Base-by-base conservation (phyloP, 345 rosid genomes). In the Camelina hispida region DNA sequence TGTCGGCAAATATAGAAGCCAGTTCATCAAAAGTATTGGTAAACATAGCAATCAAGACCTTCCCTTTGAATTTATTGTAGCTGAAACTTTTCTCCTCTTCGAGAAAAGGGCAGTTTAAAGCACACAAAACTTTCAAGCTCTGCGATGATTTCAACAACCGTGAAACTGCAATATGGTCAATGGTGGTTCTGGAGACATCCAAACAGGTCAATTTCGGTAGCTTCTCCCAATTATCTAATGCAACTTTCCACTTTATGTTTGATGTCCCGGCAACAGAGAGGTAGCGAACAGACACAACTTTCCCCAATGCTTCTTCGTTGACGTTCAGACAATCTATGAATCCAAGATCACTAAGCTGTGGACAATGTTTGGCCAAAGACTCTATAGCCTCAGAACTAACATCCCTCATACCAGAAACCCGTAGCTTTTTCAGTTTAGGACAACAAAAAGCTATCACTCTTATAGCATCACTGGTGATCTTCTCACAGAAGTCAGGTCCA, bases 101-200 rank as follows among this genome's bases (percentile, higher is more conserved):
- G 50, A 88, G 84, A 70, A 69, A 68, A 2, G 83, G 69, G 53
- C 97, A 92, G 78, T 87, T 85, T 78, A 92, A 72, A 66, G 93
- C 92, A 81, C 90, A 90, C 72, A 92, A 70, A 62, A 89, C 87
- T 81, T 84, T 85, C 88, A 92, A 81, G 78, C 84, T 89, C 62
- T 69, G 81, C 5, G 91, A 88, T 34, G 89, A 83, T 37, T 79
- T 59, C 68, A 92, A 79, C 81, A 92, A 68, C 72, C 87, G 83
- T 4, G 87, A 85, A 73, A 86, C 83, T 35, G 84, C 75, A 18
- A 64, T 54, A 5, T 85, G 78, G 79, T 84, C 80, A 67, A 92
- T 79, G 81, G 83, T 84, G 74, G 96, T 89, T 75, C 92, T 84
- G 3, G 97, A 92, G 72, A 88, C 97, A 86, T 92, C 97, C 81